These are phyloP conservation scores for Ceratocystis huliohia DNA, from an alignment of 2,329 filamentous ascomycete species.

Conservation along the genomic window DNA sequence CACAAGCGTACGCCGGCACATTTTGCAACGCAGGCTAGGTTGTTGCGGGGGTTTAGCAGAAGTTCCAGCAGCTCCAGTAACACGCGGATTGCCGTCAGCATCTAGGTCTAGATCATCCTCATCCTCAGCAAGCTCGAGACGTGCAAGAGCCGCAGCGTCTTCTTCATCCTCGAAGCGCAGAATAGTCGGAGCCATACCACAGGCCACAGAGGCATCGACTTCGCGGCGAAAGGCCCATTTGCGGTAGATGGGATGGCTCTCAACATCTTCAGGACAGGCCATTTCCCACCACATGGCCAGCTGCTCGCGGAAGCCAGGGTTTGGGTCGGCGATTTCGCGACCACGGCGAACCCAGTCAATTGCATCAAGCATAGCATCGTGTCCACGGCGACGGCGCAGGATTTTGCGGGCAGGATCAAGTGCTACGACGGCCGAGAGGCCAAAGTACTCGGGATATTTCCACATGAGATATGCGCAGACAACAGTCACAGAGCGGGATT, in stretches of 20 bases:
- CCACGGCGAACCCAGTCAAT: conserved; percentile 55
- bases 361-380: conserved; percentile 34
- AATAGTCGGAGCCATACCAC: conserved; percentile 66
- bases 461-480: conserved; percentile 76
- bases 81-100: conserved; percentile 20
- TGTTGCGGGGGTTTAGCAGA: conserved; percentile 14
- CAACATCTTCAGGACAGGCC: conserved; percentile 57
- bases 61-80: not conserved
- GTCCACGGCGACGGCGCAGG: conserved; percentile 21
- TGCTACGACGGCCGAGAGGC: conserved; percentile 34
- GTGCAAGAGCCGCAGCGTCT: conserved; percentile 29
- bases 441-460: conserved; percentile 44
- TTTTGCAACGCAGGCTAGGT: conserved; percentile 61
- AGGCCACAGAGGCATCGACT: conserved; percentile 47
- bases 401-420: conserved; percentile 28
- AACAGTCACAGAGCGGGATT: conserved; percentile 78
- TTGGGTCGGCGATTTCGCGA: conserved; percentile 73
- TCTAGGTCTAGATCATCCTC: conserved; percentile 21
- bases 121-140: conserved; percentile 22
- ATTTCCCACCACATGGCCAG: conserved; percentile 78
- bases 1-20: conserved; percentile 60
- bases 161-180: conserved; percentile 69
- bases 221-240: conserved; percentile 49
- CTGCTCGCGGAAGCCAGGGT: conserved; percentile 82
- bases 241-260: conserved; percentile 64